phyloP scores from a whole-genome alignment of 345 rosid species.

The Aquilaria malaccensis region DNA sequence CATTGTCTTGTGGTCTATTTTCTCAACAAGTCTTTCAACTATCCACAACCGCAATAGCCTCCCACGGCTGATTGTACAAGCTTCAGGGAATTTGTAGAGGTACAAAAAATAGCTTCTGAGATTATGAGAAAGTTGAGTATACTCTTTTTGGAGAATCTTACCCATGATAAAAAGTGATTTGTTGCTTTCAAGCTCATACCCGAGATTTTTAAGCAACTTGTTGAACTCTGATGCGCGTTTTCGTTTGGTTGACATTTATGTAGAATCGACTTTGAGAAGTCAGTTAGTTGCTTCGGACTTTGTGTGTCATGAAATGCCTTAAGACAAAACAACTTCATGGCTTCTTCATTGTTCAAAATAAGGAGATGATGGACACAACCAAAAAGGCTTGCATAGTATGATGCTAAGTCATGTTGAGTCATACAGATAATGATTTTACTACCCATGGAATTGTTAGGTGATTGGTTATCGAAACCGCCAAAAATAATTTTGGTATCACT shows the following conservation, averaged over 20 bases:
- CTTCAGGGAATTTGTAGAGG: conserved; percentile 34
- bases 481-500: too few relatives aligned
- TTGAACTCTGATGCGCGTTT: conserved; percentile 19
- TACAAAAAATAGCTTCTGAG: conserved; percentile 28
- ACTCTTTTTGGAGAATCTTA: conserved; percentile 20
- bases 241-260: conserved; percentile 18
- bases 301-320: conserved; percentile 11
- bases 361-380: conserved; percentile 4
- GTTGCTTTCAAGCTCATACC: conserved; percentile 17
- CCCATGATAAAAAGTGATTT: conserved; percentile 10
- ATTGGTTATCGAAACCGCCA: too few relatives aligned
- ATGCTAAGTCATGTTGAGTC: conserved; percentile 12
- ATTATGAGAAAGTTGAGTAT: conserved; percentile 15
- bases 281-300: conserved; percentile 17
- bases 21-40: conserved; percentile 32
- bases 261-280: conserved; percentile 13
- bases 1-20: conserved; percentile 26
- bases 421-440: conserved; percentile 24
- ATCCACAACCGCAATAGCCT: conserved; percentile 36
- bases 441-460: conserved; percentile 12
- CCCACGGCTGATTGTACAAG: conserved; percentile 14
- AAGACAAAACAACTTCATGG: conserved; percentile 25
- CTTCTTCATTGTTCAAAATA: conserved; percentile 11
- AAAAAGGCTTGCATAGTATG: background rate
- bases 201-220: conserved; percentile 10